Base-by-base conservation (phyloP, 441 rosid genomes). In the Pelargonium citronellum region DNA sequence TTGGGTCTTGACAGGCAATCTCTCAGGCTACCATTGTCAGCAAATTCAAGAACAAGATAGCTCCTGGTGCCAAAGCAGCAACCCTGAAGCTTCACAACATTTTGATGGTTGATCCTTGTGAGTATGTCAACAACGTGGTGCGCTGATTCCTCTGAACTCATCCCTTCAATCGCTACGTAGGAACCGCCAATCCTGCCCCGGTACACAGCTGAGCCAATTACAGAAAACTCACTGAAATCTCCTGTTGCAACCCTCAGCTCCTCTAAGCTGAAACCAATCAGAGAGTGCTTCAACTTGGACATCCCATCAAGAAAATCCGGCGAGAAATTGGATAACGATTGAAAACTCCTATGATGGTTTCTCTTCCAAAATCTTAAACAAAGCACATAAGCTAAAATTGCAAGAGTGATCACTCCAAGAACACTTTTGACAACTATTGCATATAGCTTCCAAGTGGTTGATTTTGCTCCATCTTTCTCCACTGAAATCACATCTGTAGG, bases 181-280 rank as follows among this genome's bases (percentile, higher is more conserved):
- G 61, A 74, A 75, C 69, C 60, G 22, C 80, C 75, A 64, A 80
- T 55, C 51, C 66, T 72, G 3, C 83, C 83, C 8, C 58, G 24
- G 61, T 72, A 80, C 11, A 65, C 63, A 3, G 68, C 64, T 66
- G 69, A 27, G 9, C 83, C 73, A 16, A 67, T 69, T 46, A 41
- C 66, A 3, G 66, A 78, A 66, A 58, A 64, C 67, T 73, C 76
- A 6, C 24, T 69, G 76, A 75, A 81, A 63, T 68, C 64, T 2
- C 75, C 73, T 2, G 79, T 78, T 46, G 84, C 79, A 68, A 46
- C 39, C 69, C 61, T 68, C 4, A 81, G 79, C 69, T 81, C 79
- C 61, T 76, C 84, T 61, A 76, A 71, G 75, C 73, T 81, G 66
- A 65, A 81, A 68, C 43, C 74, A 43, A 55, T 64, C 24, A 81